Conservation (phyloP, 2,329 filamentous ascomycete genomes). For the Fonsecaea pedrosoi region DNA sequence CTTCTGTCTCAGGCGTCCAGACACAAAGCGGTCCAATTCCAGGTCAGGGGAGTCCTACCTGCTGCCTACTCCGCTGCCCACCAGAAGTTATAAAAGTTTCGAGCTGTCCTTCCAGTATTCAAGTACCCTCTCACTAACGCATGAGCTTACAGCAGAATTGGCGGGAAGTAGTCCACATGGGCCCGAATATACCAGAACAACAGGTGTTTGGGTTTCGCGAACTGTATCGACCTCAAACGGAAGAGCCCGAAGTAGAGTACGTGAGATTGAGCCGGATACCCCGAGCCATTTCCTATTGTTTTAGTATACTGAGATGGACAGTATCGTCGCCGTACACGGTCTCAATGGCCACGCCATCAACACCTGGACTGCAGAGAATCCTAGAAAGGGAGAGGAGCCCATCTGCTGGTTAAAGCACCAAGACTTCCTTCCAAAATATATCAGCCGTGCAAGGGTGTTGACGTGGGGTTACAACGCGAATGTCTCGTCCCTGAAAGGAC, state of each 20-base stretch:
- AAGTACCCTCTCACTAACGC: too few relatives aligned
- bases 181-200: slow-evolving; percentile 6
- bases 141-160: too few relatives aligned
- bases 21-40: too few relatives aligned
- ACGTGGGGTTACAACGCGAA: slow-evolving; percentile 45
- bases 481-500: slow-evolving; percentile 38
- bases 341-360: slow-evolving; percentile 49
- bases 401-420: slow-evolving; percentile 42
- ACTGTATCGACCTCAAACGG: slow-evolving; percentile 32
- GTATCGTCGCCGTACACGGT: slow-evolving; percentile 52
- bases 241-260: slow-evolving; percentile 35
- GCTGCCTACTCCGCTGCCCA: too few relatives aligned
- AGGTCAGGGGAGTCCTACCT: too few relatives aligned
- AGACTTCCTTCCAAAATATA: slow-evolving; percentile 46
- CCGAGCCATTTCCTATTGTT: neutral
- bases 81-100: too few relatives aligned
- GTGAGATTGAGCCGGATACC: neutral
- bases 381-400: slow-evolving; percentile 40
- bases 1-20: too few relatives aligned
- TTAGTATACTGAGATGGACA: slow-evolving; percentile 18
- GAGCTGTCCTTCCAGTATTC: too few relatives aligned
- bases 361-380: slow-evolving; percentile 46
- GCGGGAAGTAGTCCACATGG: too few relatives aligned
- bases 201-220: slow-evolving; percentile 33
- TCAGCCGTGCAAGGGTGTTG: slow-evolving; percentile 43